Conservation (phyloP, 768 basidiomycete species). For the Myochromella boudieri region DNA sequence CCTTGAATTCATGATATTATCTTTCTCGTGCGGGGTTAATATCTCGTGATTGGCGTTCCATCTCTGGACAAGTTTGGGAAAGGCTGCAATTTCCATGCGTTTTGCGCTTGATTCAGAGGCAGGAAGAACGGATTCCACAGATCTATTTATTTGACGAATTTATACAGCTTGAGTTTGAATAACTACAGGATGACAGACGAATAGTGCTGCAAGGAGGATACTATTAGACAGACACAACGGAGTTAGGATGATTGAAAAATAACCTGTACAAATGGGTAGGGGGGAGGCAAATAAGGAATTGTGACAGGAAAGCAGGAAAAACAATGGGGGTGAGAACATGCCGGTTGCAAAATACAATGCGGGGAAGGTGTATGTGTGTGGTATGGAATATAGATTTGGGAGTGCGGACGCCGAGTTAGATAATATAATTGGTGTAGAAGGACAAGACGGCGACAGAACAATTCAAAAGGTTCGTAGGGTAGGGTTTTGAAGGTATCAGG, state of each 20-base stretch:
- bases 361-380: conserved; percentile 42
- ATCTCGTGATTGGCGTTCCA: no score
- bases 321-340: conserved; percentile 58
- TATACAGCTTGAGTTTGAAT: conserved; percentile 56
- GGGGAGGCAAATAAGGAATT: conserved; percentile 38
- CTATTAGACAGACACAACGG: conserved; percentile 73
- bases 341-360: conserved; percentile 73
- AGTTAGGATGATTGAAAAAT: conserved; percentile 50
- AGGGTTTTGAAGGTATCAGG: conserved; percentile 38
- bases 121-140: conserved; percentile 14
- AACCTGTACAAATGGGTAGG: conserved; percentile 60
- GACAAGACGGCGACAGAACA: conserved; percentile 37
- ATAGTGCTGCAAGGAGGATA: conserved; percentile 59
- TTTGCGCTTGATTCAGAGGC: background rate
- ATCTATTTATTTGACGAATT: conserved; percentile 46
- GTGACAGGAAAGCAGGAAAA: conserved; percentile 49
- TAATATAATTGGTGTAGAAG: conserved; percentile 27
- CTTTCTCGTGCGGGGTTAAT: background rate
- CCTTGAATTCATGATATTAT: background rate
- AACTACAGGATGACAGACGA: conserved; percentile 74
- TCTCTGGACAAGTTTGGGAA: no score
- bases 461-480: conserved; percentile 44
- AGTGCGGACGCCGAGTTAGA: conserved; percentile 31
- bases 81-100: no score
- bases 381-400: conserved; percentile 33